Base-by-base conservation (phyloP, 1,139 yeast species). In the Saccharomyces hybrid region DNA sequence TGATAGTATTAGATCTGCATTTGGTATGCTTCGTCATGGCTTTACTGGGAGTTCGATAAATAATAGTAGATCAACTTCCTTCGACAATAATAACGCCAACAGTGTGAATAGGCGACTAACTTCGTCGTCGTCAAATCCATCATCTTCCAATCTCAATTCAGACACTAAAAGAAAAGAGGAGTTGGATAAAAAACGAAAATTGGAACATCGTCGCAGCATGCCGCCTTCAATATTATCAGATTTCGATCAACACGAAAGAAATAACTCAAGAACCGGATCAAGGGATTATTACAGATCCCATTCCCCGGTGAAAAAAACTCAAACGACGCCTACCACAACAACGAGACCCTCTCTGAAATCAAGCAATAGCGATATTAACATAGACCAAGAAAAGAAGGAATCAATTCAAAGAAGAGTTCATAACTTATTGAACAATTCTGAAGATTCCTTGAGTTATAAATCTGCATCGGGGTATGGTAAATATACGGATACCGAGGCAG, bases 391-490 rank as follows among this genome's bases (percentile, higher is more conserved):
- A 8, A 56, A 63, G 24, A 63, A 64, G 48, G 59, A 60, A 26
- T 65, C 85, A 0, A 82, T 84, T 48, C 85, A 82, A 62, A 72
- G 78, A 57, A 73, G 87, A 60, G 82, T 83, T 66, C 81, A 79
- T 53, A 74, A 75, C 60, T 72, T 83, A 51, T 67, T 83, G 56
- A 73, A 70, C 55, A 71, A 71, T 38, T 69, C 72, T 29, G 73
- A 71, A 5, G 72, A 73, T 0, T 64, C 73, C 4, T 72, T 75
- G 2, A 66, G 72, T 0, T 62, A 70, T 9, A 78, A 75, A 58
- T 77, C 84, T 0, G 86, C 86, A 0, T 68, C 71, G 7, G 87
- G 87, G 0, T 83, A 82, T 63, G 86, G 86, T 1, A 77, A 77
- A 60, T 81, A 74, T 60, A 82, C 84, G 0, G 80, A 75, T 48